Percentiles rank a stretch among this genome's conserved stretches.
Evolutionary conservation across 805 yeast genomes (phyloP).

Genomic region (Candida germanica): DNA sequence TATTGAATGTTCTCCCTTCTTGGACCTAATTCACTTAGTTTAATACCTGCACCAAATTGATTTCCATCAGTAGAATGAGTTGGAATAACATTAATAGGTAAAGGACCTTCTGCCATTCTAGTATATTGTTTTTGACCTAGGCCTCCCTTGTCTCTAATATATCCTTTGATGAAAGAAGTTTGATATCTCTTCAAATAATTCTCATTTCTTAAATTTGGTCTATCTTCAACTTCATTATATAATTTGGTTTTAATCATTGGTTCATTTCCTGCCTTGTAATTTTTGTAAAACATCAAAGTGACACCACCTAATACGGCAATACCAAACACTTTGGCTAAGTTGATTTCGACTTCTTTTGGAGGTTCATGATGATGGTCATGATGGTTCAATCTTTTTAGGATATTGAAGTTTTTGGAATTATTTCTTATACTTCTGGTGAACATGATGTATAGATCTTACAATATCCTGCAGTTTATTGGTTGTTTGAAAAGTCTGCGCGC

Average conservation of each 20-base stretch:
- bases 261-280: conserved; percentile 27
- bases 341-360: conserved; percentile 32
- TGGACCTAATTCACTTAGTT: conserved; percentile 42
- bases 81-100: conserved; percentile 32
- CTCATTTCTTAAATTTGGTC: conserved; percentile 33
- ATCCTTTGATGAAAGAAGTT: conserved; percentile 39
- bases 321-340: conserved; percentile 39
- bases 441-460: conserved; percentile 7
- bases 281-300: conserved; percentile 28
- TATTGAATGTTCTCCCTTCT: conserved; percentile 40
- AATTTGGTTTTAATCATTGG: conserved; percentile 38
- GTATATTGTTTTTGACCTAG: conserved; percentile 42
- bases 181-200: conserved; percentile 38
- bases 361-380: conserved; percentile 18
- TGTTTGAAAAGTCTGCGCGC: conserved; percentile 4
- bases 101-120: conserved; percentile 26
- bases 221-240: conserved; percentile 32
- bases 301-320: conserved; percentile 40
- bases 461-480: conserved; percentile 13
- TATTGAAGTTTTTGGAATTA: conserved; percentile 5
- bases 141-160: conserved; percentile 44
- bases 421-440: conserved; percentile 13
- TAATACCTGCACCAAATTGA: conserved; percentile 45
- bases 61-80: conserved; percentile 39
- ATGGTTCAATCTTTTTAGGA: conserved; percentile 18